Conservation (phyloP, 2,329 filamentous ascomycete species). For the Colletotrichum australisinense region DNA sequence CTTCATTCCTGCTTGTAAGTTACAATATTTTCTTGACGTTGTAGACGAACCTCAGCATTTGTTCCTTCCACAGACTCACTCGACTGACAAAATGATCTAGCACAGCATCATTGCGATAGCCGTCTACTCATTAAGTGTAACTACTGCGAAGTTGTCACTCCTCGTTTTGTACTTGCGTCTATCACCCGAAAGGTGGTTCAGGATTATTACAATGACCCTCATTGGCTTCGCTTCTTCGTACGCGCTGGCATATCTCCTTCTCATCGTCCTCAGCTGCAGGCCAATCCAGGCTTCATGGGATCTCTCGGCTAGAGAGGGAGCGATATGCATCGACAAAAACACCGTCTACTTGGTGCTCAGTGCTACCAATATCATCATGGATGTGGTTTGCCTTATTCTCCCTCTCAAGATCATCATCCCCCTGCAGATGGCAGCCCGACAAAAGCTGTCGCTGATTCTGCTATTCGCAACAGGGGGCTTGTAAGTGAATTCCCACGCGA, state of each 20-base stretch:
- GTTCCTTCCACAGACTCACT: too few relatives aligned
- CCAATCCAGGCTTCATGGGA: constrained; percentile 30
- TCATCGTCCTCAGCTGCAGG: constrained; percentile 37
- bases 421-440: constrained; percentile 28
- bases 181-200: constrained; percentile 44
- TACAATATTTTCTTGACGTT: too few relatives aligned
- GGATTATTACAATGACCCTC: constrained; percentile 44
- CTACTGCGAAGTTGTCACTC: constrained; percentile 34
- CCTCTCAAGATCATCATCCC: constrained; percentile 32
- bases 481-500: background rate
- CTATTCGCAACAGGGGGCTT: constrained; percentile 31
- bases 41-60: background rate
- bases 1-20: constrained; percentile 17
- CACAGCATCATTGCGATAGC: constrained; percentile 3
- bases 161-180: constrained; percentile 34
- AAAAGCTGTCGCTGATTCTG: constrained; percentile 29
- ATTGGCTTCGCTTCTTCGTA: constrained; percentile 44
- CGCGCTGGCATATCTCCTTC: constrained; percentile 39
- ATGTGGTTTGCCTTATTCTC: constrained; percentile 29
- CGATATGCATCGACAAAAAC: constrained; percentile 26
- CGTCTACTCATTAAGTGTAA: constrained; percentile 31
- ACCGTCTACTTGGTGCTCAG: constrained; percentile 23
- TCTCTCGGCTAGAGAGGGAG: background rate
- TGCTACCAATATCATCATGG: constrained; percentile 33
- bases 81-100: background rate